Evolutionary conservation across 2,329 filamentous ascomycete genomes (phyloP).

Genomic region (Xylaria sp.): DNA sequence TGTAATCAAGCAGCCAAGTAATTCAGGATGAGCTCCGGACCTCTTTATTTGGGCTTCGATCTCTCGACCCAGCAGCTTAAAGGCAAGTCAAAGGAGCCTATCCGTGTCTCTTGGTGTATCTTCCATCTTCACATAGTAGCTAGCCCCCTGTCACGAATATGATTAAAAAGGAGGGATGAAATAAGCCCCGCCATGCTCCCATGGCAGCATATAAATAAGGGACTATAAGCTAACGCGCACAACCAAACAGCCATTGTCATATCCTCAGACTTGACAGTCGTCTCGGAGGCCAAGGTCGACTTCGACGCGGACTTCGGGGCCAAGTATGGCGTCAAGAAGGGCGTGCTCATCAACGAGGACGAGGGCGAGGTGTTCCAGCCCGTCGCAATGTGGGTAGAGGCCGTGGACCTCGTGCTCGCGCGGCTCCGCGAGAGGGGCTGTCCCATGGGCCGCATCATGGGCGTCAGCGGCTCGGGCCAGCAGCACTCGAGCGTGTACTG

Average conservation of each 20-base stretch:
- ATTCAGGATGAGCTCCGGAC: constrained; percentile 56
- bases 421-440: constrained; percentile 76
- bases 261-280: constrained; percentile 81
- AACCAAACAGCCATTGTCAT: constrained; percentile 77
- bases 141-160: neutral
- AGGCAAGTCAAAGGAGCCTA: constrained; percentile 65
- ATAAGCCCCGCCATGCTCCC: neutral
- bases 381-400: constrained; percentile 94
- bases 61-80: constrained; percentile 97
- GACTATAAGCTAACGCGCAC: constrained; percentile 26
- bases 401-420: constrained; percentile 84
- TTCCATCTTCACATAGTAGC: neutral
- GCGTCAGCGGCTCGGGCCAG: constrained; percentile 91
- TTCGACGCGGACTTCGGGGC: constrained; percentile 85
- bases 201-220: neutral
- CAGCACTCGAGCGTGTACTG: constrained; percentile 99
- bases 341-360: constrained; percentile 82
- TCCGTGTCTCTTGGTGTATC: neutral
- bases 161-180: neutral
- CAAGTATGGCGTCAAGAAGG: constrained; percentile 85
- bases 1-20: neutral
- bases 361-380: constrained; percentile 94
- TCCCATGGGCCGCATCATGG: constrained; percentile 79
- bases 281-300: constrained; percentile 90
- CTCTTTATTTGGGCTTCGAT: constrained; percentile 92